Evolutionary conservation across 768 basidiomycete species (phyloP), one percentile per base, ranked within the genome.

Genomic region (Hypholoma sublateritium): DNA sequence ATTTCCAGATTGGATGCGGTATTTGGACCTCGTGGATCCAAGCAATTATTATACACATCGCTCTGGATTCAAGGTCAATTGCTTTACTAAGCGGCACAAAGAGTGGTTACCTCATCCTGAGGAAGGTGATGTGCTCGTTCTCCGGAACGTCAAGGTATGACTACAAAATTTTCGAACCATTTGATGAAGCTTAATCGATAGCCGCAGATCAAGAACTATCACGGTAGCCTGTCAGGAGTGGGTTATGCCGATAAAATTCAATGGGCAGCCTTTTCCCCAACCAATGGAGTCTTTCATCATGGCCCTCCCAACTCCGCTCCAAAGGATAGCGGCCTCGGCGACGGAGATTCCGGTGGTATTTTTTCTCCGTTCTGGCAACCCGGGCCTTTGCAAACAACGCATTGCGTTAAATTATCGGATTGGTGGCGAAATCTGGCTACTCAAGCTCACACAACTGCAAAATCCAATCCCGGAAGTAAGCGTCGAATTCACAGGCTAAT

Each of bases 261-360:
- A 32, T 88, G 86, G 86, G 80, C 81, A 3, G 72, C 83, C 28
- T 88, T 79, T 50, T 76, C 79, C 35, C 71, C 76, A 1, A 61
- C 63, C 16, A 68, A 64, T 1, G 74, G 77, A 21, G 67, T 68
- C 48, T 60, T 77, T 28, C 71, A 71, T 22, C 74, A 77, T 61
- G 74, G 77, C 1, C 65, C 73, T 42, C 62, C 68, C 42, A 74
- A 69, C n/a, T 39, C 63, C 44, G 74, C 69, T 7, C 81, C 81
- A 0, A 65, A 65, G 57, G 68, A 69, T 13, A 76, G 70, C 52
- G 62, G 60, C n/a, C 59, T 72, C 19, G 65, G 61, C 4, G 70
- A 69, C 19, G 76, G 74, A 24, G 63, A 62, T n/a, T 69, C 68
- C 56, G 79, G 80, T 24, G 71, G 69, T 39, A 24, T 49, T 7